phyloP scores from a whole-genome alignment of 345 rosid genomes.

The Brassica incana region DNA sequence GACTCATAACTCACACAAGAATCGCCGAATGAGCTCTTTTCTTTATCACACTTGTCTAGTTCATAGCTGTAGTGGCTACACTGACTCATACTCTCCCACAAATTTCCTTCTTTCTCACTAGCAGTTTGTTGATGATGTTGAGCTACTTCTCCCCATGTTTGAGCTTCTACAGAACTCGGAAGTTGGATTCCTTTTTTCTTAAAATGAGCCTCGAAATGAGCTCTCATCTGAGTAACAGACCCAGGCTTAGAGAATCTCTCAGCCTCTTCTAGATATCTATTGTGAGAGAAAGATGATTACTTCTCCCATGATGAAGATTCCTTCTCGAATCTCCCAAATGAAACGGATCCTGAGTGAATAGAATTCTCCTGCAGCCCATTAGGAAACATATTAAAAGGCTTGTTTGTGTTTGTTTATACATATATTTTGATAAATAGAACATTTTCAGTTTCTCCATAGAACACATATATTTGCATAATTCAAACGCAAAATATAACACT shows the following conservation, averaged over 20 bases:
- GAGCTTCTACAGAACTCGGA: slow-evolving; percentile 48
- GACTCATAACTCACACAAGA: slow-evolving; percentile 44
- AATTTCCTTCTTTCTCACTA: slow-evolving; percentile 32
- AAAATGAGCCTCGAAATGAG: slow-evolving; percentile 83
- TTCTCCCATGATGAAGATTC: slow-evolving; percentile 79
- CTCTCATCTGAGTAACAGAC: slow-evolving; percentile 74
- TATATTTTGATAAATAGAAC: neutral
- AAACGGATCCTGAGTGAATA: slow-evolving; percentile 76
- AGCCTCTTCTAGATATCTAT: slow-evolving; percentile 84
- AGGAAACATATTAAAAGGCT: neutral
- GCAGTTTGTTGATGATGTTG: slow-evolving; percentile 26
- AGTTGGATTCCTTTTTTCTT: slow-evolving; percentile 59
- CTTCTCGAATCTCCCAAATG: slow-evolving; percentile 87
- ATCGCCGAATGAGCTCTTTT: slow-evolving; percentile 25
- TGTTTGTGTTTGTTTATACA: neutral
- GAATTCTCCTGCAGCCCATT: slow-evolving; percentile 60
- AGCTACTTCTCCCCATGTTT: slow-evolving; percentile 33
- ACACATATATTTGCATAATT: neutral
- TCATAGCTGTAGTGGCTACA: slow-evolving; percentile 12
- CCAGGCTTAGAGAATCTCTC: slow-evolving; percentile 82
- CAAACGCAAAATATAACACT: neutral
- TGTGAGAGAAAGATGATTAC: slow-evolving; percentile 84
- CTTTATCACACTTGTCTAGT: slow-evolving; percentile 21
- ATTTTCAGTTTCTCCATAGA: neutral
- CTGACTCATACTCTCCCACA: slow-evolving; percentile 31